These are phyloP conservation scores for Cetradonia linearis DNA, from an alignment of 495 filamentous ascomycete genomes.

Conservation along the genomic window DNA sequence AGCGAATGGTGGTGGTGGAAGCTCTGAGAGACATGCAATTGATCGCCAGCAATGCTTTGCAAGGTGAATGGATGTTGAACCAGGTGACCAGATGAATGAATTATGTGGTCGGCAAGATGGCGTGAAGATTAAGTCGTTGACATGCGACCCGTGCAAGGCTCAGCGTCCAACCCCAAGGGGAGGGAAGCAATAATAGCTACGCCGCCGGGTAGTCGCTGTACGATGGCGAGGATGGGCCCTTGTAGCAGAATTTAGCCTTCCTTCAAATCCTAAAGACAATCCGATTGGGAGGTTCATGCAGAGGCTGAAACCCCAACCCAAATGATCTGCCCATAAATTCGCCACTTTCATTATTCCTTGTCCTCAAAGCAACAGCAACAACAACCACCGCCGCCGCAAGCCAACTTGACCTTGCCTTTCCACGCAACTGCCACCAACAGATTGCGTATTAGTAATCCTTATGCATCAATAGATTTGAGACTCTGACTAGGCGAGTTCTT, in stretches of 20 bases:
- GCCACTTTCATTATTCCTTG: neutral
- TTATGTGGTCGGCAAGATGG: neutral
- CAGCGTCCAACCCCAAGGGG: conserved; percentile 1
- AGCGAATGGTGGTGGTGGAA: conserved; percentile 10
- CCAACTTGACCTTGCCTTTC: neutral
- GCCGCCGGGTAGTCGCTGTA: neutral
- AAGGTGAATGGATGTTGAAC: neutral
- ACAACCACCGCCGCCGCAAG: too few relatives aligned
- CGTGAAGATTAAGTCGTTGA: neutral
- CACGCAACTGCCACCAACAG: neutral
- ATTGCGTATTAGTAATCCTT: neutral
- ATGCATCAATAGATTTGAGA: neutral
- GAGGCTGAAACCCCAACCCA: conserved; percentile 5
- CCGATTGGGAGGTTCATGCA: conserved; percentile 9
- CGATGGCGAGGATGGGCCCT: conserved; percentile 1
- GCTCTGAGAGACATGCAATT: neutral
- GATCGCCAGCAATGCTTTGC: conserved; percentile 9
- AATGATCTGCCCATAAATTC: neutral
- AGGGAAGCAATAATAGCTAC: conserved; percentile 3
- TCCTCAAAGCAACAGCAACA: neutral
- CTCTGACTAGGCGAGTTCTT: neutral
- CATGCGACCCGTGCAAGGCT: conserved; percentile 11
- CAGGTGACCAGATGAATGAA: too few relatives aligned
- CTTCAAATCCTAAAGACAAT: neutral
- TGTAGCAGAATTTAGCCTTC: conserved; percentile 2